Evolutionary conservation across 2,329 filamentous ascomycete genomes (phyloP).

Genomic region (Stagonosporopsis cucurbitacearum): DNA sequence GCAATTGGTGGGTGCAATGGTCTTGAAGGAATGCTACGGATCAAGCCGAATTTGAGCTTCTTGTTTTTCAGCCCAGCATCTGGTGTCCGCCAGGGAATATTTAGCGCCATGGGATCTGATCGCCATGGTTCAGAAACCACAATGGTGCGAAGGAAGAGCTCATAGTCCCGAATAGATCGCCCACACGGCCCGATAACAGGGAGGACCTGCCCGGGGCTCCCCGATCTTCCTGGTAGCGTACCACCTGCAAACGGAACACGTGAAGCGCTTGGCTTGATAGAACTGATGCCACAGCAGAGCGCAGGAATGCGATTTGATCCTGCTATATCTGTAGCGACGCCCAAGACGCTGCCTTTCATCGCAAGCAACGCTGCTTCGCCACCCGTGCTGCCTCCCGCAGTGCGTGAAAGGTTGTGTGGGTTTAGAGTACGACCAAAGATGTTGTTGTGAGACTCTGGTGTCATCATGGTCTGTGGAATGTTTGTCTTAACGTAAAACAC

Average conservation of each 20-base stretch:
- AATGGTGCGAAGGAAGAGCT: conserved; percentile 53
- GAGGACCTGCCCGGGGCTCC: conserved; percentile 39
- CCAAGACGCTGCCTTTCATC: conserved; percentile 64
- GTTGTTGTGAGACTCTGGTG: conserved; percentile 64
- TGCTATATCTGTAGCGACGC: conserved; percentile 68
- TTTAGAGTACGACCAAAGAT: conserved; percentile 69
- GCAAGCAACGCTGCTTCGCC: conserved; percentile 68
- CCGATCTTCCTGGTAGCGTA: conserved; percentile 37
- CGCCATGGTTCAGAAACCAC: conserved; percentile 48
- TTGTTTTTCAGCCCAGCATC: background rate
- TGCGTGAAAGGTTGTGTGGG: conserved; percentile 65
- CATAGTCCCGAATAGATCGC: conserved; percentile 50
- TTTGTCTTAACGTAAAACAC: conserved; percentile 63
- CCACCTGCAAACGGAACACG: conserved; percentile 52
- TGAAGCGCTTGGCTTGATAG: conserved; percentile 60
- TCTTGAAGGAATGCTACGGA: conserved; percentile 56
- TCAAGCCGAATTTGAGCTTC: conserved; percentile 56
- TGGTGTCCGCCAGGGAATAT: conserved; percentile 55
- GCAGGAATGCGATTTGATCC: conserved; percentile 56
- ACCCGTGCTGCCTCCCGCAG: conserved; percentile 69
- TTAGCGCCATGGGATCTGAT: conserved; percentile 52
- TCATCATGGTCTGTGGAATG: conserved; percentile 58
- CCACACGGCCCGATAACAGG: conserved; percentile 55
- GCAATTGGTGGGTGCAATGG: conserved; percentile 61
- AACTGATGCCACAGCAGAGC: conserved; percentile 60